Base-by-base conservation (phyloP, 257 asterid genomes). In the Forsythia suspensa region DNA sequence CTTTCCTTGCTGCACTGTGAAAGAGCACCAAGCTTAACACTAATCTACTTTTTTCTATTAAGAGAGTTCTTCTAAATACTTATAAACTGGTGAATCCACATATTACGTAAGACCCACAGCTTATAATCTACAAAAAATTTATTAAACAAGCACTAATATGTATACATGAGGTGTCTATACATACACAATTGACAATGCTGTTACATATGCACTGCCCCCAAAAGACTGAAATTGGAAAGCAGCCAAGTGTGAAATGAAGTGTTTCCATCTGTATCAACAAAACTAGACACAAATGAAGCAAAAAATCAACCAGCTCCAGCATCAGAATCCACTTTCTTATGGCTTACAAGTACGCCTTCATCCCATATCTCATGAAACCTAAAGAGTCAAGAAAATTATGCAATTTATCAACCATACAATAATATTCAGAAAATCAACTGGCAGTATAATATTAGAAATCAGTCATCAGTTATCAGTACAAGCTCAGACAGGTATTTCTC, bases 281-380 rank as follows among this genome's bases (percentile, higher is more conserved):
- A 57, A 57, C 12, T 8, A 12, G 55, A 57, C 66, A 57, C 4
- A 21, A 59, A 57, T 48, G 29, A 57, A 7, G 10, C 34, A 24
- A 57, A 18, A 20, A 59, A 20, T 82, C 83, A 84, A 41, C 70
- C 76, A 72, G 76, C 74, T 70, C 84, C 91, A 55, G 84, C 84
- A 67, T 88, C 85, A 0, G 89, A 70, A 82, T 90, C 95, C 90
- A 91, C 78, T 74, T 83, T 87, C 84, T 84, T 83, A 72, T 89
- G 89, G 71, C 85, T 92, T 37, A 87, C 88, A 70, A 92, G 96
- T 76, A 87, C 76, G 46, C 99, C 98, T 85, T 93, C 97, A 75
- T 92, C 94, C 99, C 99, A 95, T 34, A 88, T 70, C 88, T 93
- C 96, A 71, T 82, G 81, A 70, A 71, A 87, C 87, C 99, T 95